Base-by-base conservation (phyloP, 495 filamentous ascomycete genomes). In the Daldinia bambusicola region DNA sequence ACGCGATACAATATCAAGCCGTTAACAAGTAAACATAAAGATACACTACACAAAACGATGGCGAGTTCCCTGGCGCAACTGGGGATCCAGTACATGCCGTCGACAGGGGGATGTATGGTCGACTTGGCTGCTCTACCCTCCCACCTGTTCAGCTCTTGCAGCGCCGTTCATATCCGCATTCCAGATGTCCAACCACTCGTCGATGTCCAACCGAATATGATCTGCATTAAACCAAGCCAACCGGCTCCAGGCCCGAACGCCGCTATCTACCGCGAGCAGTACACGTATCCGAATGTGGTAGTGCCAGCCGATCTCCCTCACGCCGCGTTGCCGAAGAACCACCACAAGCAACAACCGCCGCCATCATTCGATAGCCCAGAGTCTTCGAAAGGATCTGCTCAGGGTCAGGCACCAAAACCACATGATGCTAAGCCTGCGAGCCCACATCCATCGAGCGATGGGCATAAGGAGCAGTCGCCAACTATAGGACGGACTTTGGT, bases 301-400 rank as follows among this genome's bases (percentile, higher is more conserved):
- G 31, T 38, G n/a, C 65, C 64, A 9, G 41, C 59, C 13, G 30
- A 55, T 53, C 13, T 36, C 8, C 55, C 69, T 7, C 41, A 57
- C 18, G 38, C 18, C 18, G 38, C 18, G 6, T 14, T 56, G 4
- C 56, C 61, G 14, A 61, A 66, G 16, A 37, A 70, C 40, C 68
- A 71, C 78, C 68, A 71, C 78, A 34, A 75, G 76, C 67, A 76
- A 75, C 58, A 14, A 0, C 59, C 53, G 0, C 37, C 58, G 38
- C 36, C 63, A 4, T 67, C 38, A 13, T 26, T 26, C 26, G 51
- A 66, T 12, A 16, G 16, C 7, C 63, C 63, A 2, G 43, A 36
- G 1, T 34, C 22, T 2, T 36, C 34, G 34, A 36, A 36, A 36
- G 34, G 34, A 2, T 22, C 1, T 52, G 4, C 34, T 75, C 72